A percentile compares a stretch with the other conserved stretches of the same genome.
phyloP scores from a whole-genome alignment of 148 eudicot species.

The Fallopia convolvulus region DNA sequence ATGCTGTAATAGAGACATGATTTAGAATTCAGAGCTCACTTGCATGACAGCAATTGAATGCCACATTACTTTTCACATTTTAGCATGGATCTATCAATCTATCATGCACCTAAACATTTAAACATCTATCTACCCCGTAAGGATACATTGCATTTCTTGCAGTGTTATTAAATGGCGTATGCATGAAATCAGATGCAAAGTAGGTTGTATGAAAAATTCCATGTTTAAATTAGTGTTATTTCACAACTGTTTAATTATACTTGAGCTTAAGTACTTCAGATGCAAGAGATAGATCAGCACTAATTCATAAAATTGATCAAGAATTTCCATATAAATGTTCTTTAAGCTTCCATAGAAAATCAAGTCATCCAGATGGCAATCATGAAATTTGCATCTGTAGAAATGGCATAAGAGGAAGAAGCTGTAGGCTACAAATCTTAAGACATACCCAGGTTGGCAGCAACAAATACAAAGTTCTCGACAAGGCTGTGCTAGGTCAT shows the following conservation, averaged over 20 bases:
- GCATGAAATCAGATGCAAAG: background rate
- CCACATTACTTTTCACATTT: background rate
- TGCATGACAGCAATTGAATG: background rate
- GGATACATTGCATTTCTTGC: background rate
- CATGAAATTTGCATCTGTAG: background rate
- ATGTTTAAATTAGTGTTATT: background rate
- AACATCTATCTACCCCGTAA: background rate
- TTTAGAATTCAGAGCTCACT: background rate
- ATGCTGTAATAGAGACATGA: too few relatives aligned
- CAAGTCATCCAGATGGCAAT: background rate
- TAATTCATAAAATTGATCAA: background rate
- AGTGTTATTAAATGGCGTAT: background rate
- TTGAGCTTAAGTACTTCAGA: background rate
- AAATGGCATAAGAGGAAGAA: background rate
- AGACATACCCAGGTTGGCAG: constrained; percentile 56
- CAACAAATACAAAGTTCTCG: constrained; percentile 93
- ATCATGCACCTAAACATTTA: background rate
- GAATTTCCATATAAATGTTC: background rate
- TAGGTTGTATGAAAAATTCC: background rate
- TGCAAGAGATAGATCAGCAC: background rate
- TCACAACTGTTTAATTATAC: background rate
- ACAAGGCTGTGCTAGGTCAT: constrained; percentile 92
- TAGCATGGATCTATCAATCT: background rate
- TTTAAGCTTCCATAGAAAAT: background rate
- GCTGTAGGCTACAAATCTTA: background rate